Percentiles rank a stretch among this genome's conserved stretches.
These are phyloP conservation scores for Metarhizium brunneum DNA, from an alignment of 2,329 filamentous ascomycete species.

Conservation along the genomic window DNA sequence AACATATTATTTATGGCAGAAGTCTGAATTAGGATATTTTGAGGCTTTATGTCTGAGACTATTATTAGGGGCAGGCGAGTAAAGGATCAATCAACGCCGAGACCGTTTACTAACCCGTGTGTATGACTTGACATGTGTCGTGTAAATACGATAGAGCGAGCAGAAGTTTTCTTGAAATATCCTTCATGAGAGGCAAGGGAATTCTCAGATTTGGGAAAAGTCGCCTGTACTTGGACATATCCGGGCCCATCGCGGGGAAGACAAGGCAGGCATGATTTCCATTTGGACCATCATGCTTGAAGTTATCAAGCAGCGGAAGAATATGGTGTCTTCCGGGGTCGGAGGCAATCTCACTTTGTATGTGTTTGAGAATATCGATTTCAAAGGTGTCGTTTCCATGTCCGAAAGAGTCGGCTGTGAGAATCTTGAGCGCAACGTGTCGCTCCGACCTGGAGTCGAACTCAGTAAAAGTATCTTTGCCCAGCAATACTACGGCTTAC, in stretches of 20 bases:
- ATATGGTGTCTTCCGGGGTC: conserved; percentile 9
- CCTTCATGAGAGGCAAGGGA: conserved; percentile 8
- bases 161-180: conserved; percentile 12
- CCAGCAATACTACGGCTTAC: conserved; percentile 6
- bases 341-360: conserved; percentile 10
- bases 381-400: conserved; percentile 10
- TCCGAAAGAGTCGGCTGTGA: conserved; percentile 12
- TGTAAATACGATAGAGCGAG: conserved; percentile 12
- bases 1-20: conserved; percentile 12
- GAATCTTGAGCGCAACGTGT: conserved; percentile 20
- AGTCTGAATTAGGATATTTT: conserved; percentile 15
- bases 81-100: not conserved
- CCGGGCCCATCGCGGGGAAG: conserved; percentile 20
- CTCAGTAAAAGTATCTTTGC: not conserved
- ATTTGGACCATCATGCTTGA: conserved; percentile 19
- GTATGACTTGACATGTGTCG: conserved; percentile 13
- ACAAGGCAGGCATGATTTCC: conserved; percentile 21
- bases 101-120: conserved; percentile 9
- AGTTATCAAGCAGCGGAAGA: conserved; percentile 14
- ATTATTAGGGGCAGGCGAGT: not conserved
- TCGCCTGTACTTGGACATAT: conserved; percentile 10
- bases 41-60: conserved; percentile 15
- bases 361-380: conserved; percentile 10
- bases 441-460: conserved; percentile 3
- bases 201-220: conserved; percentile 5